These are phyloP conservation scores for Ballota nigra DNA, from an alignment of 257 asterid genomes.

Conservation along the genomic window DNA sequence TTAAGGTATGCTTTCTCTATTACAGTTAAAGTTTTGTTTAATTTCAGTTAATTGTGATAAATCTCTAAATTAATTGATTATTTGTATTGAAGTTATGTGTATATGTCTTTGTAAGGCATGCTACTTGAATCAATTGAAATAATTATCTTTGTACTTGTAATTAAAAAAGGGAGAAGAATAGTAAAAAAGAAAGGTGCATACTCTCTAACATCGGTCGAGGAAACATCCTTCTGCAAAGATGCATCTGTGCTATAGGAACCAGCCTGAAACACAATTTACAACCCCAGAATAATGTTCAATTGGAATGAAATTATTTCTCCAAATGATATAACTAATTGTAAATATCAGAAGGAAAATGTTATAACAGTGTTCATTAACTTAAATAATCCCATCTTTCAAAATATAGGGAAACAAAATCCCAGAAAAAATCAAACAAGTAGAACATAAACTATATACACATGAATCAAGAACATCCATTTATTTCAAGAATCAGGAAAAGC, in stretches of 20 bases:
- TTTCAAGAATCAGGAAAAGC: background rate
- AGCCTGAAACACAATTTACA: too few relatives aligned
- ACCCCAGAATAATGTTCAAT: background rate
- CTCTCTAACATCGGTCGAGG: constrained; percentile 44
- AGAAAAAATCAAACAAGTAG: background rate
- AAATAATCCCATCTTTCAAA: too few relatives aligned
- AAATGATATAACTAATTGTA: too few relatives aligned
- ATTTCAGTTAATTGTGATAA: too few relatives aligned
- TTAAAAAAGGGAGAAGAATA: background rate
- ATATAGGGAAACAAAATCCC: too few relatives aligned
- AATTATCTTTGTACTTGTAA: background rate
- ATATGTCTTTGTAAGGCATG: too few relatives aligned
- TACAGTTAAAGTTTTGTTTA: too few relatives aligned
- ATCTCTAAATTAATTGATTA: too few relatives aligned
- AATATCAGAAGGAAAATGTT: too few relatives aligned
- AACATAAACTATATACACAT: background rate
- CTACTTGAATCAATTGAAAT: too few relatives aligned
- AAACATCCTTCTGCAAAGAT: constrained; percentile 42
- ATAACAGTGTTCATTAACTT: background rate
- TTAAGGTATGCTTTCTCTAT: too few relatives aligned
- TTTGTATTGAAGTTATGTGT: too few relatives aligned
- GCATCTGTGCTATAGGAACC: constrained; percentile 43
- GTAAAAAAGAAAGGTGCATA: constrained; percentile 20
- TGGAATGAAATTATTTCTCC: background rate
- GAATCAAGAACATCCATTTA: background rate